Evolutionary conservation across 352 stramenopile species (phyloP), one percentile per base, ranked within the genome.

Genomic region (Thraustotheca clavata): DNA sequence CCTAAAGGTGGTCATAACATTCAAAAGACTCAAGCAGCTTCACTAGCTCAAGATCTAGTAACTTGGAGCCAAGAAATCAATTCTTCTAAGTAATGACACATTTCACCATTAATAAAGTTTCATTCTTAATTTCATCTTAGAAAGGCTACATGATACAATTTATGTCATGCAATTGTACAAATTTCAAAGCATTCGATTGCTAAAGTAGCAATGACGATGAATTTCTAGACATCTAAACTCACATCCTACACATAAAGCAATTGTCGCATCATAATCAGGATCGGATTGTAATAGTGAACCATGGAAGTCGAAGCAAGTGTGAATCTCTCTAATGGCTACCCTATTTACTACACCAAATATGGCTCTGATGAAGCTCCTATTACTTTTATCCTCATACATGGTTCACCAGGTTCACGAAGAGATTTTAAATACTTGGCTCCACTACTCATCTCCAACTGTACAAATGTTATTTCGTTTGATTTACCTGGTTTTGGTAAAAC

Each of bases 381-480:
- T 6, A 47, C 52, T 8, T 61, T 26, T 26, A 18, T 61, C 52
- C 29, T 55, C 20, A 9, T 61, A 34, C 52, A 61, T 49, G 52
- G 52, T 12, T 41, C 52, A 16, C 24, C 52, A 16, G 52, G 52
- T 27, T 26, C 52, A n/a, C 16, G 34, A 22, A 20, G 34, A 18
- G 22, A 49, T n/a, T 61, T 61, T 20, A 18, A 49, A 5, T 24
- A 61, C 14, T 24, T 61, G 18, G 29, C 52, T 20, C 52, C 52
- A 47, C 52, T 55, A 11, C 52, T 61, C 52, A 38, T 61, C 18
- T 18, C 9, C 4, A 38, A 61, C 31, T 26, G 34, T 29, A 24
- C 34, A 16, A 61, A 61, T 20, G 52, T 27, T 9, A 7, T 61
- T 29, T 18, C 52, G 18, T 36, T 61, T 2, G 52, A 61, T 29